Conservation (phyloP, 169 alveolate genomes). For the Toxoplasma gondii region DNA sequence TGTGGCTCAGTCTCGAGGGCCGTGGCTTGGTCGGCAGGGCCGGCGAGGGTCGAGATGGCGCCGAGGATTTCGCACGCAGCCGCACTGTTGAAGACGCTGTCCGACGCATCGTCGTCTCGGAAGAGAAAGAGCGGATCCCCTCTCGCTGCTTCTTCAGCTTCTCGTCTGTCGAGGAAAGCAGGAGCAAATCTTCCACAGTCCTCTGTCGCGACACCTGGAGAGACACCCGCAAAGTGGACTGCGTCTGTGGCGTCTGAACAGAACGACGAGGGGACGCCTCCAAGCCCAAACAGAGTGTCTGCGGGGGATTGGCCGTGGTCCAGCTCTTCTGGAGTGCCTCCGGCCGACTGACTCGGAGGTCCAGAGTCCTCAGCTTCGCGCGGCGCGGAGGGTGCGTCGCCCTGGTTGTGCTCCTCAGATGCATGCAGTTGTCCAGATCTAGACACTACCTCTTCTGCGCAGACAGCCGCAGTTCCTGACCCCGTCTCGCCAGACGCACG, state of each 20-base stretch:
- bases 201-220: background rate
- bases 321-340: background rate
- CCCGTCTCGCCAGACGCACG: background rate
- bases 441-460: background rate
- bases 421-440: background rate
- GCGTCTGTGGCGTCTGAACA: background rate
- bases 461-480: background rate
- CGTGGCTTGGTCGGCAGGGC: background rate
- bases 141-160: background rate
- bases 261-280: background rate
- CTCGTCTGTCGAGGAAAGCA: background rate
- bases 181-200: background rate
- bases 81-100: background rate
- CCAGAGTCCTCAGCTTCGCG: background rate
- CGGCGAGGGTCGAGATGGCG: background rate
- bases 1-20: background rate
- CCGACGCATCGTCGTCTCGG: constrained; percentile 19
- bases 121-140: constrained; percentile 23
- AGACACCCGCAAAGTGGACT: background rate
- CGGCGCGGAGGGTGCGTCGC: background rate
- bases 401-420: background rate
- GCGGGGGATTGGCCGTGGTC: background rate
- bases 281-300: background rate
- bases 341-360: background rate
- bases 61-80: background rate